Conservation (phyloP, 1,284 basidiomycete genomes). For the Papiliotrema nemorosa region DNA sequence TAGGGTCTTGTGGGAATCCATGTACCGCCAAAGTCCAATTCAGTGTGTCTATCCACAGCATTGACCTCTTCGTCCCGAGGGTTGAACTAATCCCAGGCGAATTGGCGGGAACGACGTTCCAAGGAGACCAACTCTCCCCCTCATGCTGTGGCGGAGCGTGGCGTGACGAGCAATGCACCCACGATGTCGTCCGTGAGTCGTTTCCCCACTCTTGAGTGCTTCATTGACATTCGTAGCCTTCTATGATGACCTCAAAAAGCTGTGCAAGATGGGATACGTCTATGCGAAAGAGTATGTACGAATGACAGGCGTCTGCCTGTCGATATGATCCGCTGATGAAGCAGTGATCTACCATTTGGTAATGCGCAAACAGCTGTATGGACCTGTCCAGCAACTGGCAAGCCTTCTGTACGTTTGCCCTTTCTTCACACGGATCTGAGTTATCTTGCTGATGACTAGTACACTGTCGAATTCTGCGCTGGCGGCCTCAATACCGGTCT, state of each 20-base stretch:
- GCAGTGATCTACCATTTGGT: neutral
- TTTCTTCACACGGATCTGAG: neutral
- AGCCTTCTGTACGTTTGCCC: neutral
- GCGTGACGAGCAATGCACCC: conserved; percentile 8
- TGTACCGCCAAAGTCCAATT: conserved; percentile 15
- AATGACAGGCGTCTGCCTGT: neutral
- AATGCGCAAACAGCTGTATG: neutral
- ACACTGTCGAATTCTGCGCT: conserved; percentile 3
- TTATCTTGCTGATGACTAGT: conserved; percentile 4
- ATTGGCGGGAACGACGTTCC: conserved; percentile 2
- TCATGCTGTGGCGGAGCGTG: conserved; percentile 14
- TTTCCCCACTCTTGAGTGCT: no score
- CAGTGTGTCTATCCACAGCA: conserved; percentile 4
- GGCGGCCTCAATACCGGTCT: neutral
- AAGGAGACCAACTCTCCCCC: conserved; percentile 11
- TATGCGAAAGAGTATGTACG: conserved; percentile 18
- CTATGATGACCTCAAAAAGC: conserved; percentile 12
- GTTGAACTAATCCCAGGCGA: neutral
- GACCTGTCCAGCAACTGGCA: neutral
- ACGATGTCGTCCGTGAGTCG: conserved; percentile 19
- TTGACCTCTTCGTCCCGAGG: neutral
- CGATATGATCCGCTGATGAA: neutral
- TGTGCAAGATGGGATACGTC: conserved; percentile 16
- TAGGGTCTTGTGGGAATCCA: conserved; percentile 21
- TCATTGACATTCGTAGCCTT: no score